phyloP scores from a whole-genome alignment of 495 filamentous ascomycete species.

The Penicillium diatomitis region DNA sequence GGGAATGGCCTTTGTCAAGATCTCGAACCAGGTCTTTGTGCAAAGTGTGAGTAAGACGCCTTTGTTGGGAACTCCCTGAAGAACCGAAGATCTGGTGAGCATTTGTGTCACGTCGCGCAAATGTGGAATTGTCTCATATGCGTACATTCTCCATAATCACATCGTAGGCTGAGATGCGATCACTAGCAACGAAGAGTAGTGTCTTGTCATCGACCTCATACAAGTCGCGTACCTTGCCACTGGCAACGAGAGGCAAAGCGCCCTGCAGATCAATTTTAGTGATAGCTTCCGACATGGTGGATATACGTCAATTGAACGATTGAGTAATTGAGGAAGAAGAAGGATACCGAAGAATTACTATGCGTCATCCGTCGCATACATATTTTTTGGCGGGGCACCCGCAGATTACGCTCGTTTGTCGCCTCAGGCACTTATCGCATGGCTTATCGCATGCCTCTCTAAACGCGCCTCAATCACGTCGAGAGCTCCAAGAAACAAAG shows the following conservation, averaged over 20 bases:
- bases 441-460: constrained; percentile 6
- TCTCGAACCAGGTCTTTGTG: constrained; percentile 76
- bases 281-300: constrained; percentile 38
- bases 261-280: constrained; percentile 45
- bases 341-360: background rate
- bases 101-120: too few species aligned
- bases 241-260: constrained; percentile 46
- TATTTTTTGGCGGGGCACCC: constrained; percentile 16
- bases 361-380: constrained; percentile 14
- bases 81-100: too few species aligned
- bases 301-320: constrained; percentile 6
- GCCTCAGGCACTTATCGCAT: constrained; percentile 18
- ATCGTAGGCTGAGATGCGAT: constrained; percentile 93
- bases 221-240: constrained; percentile 77
- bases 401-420: constrained; percentile 5
- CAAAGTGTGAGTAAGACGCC: constrained; percentile 77
- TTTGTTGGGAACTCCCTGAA: constrained; percentile 71
- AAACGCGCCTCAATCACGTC: constrained; percentile 5
- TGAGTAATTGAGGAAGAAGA: background rate
- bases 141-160: constrained; percentile 77
- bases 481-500: background rate
- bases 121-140: background rate
- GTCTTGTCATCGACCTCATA: constrained; percentile 66
- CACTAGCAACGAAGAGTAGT: constrained; percentile 80
- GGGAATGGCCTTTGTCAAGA: constrained; percentile 58